Evolutionary conservation across 2,329 filamentous ascomycete genomes (phyloP), one percentile per base, ranked within the genome.

Genomic region (Fusarium avenaceum): DNA sequence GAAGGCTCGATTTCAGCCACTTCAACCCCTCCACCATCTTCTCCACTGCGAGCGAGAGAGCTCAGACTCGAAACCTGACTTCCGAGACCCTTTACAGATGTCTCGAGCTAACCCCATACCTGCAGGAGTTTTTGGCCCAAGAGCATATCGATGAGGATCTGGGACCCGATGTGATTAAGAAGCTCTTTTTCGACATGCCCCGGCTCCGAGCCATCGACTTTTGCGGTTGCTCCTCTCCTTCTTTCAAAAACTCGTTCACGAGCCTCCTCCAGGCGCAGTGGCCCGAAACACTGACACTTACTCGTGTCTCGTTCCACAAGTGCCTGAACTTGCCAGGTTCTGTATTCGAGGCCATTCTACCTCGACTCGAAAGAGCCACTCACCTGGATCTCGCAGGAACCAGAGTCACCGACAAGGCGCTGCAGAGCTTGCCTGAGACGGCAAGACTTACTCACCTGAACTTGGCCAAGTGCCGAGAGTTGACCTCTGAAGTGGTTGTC

Each of bases 331-430:
- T 96, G 6, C 86, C 91, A 3, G 82, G 90, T 1, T 79, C 84
- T 0, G 85, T 91, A 44, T 93, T 92, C 73, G 89, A 92, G 72
- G 83, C 82, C 4, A 81, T 95, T 17, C 82, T 96, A 13, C 90
- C 92, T n/a, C 87, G 88, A n/a, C 82, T 95, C 47, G 77, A 82
- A 26, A 83, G 86, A 55, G 81, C 94, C 54, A 95, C 92, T 2
- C 92, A 94, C 75, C 86, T 96, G 38, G 92, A 96, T 74, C 84
- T 94, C n/a, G 88, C 90, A 11, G 91, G 92, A 70, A 94, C 92
- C 2, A 87, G 90, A 69, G 88, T 96, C 72, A 94, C 89, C 33
- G 87, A 93, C 76, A 81, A 84, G 24, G 92, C 92, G 6, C 83
- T 96, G 17, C 81, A 86, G 70, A 88, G 87, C 20, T 92, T 95